phyloP scores from a whole-genome alignment of 257 asterid species.

The Solanum bulbocastanum region DNA sequence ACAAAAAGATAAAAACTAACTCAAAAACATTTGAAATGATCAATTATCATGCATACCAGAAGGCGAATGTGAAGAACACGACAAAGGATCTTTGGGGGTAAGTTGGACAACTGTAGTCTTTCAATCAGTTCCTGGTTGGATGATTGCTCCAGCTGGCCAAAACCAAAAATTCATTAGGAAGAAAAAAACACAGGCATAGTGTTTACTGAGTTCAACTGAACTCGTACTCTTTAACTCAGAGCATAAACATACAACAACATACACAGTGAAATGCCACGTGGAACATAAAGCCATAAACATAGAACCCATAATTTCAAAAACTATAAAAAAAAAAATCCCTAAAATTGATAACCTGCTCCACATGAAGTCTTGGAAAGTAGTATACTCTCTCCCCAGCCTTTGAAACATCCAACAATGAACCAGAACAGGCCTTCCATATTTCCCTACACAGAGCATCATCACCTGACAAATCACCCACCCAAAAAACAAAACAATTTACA shows the following conservation, averaged over 20 bases:
- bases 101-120: conserved; percentile 37
- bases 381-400: conserved; percentile 39
- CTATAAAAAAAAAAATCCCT: not conserved
- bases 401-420: conserved; percentile 61
- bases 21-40: not conserved
- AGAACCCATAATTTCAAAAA: not conserved
- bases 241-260: not conserved
- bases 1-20: not conserved
- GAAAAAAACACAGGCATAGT: not conserved
- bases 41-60: conserved; percentile 29
- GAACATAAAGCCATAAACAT: not conserved
- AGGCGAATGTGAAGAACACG: conserved; percentile 36
- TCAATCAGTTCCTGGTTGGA: conserved; percentile 55
- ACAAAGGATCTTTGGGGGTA: conserved; percentile 64
- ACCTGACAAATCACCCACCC: not conserved
- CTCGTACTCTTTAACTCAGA: not conserved
- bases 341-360: conserved; percentile 46
- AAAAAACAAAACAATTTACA: not conserved
- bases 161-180: conserved; percentile 8
- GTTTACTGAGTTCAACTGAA: not conserved
- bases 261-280: not conserved
- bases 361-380: conserved; percentile 68
- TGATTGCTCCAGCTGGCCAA: conserved; percentile 53
- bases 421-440: conserved; percentile 69
- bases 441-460: conserved; percentile 35